A percentile compares a stretch with the other conserved stretches of the same genome.
Evolutionary conservation across 2,329 filamentous ascomycete species (phyloP).

Genomic region (Trichoderma guizhouense): DNA sequence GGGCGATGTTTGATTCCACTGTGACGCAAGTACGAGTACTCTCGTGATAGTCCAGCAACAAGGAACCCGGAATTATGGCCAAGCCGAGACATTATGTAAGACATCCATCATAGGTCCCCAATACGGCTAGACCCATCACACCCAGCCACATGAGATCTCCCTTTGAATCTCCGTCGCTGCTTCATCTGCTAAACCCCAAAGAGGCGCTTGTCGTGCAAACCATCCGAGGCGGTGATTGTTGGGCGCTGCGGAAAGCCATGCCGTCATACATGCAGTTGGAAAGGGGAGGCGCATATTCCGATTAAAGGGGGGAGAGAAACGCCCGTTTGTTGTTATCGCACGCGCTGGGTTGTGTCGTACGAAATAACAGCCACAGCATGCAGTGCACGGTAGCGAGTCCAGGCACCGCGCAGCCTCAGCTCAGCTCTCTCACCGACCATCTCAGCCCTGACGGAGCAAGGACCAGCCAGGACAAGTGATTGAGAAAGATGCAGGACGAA

Average conservation of each 20-base stretch:
- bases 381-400: background rate
- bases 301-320: background rate
- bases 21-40: background rate
- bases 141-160: background rate
- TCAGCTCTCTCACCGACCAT: slow-evolving; percentile 2
- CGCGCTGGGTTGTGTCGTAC: background rate
- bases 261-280: background rate
- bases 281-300: background rate
- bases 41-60: background rate
- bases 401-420: background rate
- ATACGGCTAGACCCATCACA: background rate
- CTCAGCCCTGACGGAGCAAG: background rate
- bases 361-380: background rate
- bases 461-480: background rate
- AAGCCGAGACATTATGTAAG: background rate
- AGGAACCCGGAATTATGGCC: background rate
- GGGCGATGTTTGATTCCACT: background rate
- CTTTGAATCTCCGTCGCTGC: background rate
- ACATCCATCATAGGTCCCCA: background rate
- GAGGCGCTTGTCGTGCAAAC: background rate
- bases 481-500: background rate
- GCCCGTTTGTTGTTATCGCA: too few species aligned
- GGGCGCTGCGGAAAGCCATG: background rate
- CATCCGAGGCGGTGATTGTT: background rate
- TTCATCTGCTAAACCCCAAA: background rate